Evolutionary conservation across 495 filamentous ascomycete genomes (phyloP), one percentile per base, ranked within the genome.

Genomic region (Hyaloscypha variabilis): DNA sequence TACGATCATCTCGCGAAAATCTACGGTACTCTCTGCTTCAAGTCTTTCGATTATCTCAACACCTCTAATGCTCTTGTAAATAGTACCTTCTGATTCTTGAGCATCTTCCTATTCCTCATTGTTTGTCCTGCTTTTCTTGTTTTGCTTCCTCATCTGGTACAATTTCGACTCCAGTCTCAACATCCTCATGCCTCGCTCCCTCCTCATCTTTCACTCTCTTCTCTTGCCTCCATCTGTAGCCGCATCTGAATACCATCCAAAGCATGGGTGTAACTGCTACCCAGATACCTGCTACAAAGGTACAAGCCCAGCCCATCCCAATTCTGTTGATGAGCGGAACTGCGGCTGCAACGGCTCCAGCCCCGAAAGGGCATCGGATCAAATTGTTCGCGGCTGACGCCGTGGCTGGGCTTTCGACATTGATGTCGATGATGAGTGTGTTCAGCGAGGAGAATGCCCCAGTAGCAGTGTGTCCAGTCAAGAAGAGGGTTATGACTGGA

Each of bases 251-350:
- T 13, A 63, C 51, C 8, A 60, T n/a, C 53, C 23, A 56, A 8
- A 67, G 3, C 34, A 34, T 29, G 11, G 60, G 65, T 52, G 52
- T 63, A 2, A 50, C 1, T 10, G 23, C 51, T 24, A 59, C 5
- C 42, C 31, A 42, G 24, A 82, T 75, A 64, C 11, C 80, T 26
- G 19, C 57, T 62, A 88, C 74, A 65, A 90, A 85, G 2, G 86
- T 87, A 73, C 85, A 89, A 26, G 51, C 34, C 21, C 23, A 66
- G 3, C 64, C 64, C 19, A n/a, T 31, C 11, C 64, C 64, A 14
- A 28, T 23, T 23, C 6, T 30, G 11, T 60, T 13, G 24, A 59
- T 58, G 10, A 67, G 14, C 19, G 8, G 39, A 2, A n/a, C 30
- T 1, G 24, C 23, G 25, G 30, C 36, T 0, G 65, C 60, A 6